Evolutionary conservation across 208 protist genomes (phyloP).

Genomic region (Acanthamoeba healyi): DNA sequence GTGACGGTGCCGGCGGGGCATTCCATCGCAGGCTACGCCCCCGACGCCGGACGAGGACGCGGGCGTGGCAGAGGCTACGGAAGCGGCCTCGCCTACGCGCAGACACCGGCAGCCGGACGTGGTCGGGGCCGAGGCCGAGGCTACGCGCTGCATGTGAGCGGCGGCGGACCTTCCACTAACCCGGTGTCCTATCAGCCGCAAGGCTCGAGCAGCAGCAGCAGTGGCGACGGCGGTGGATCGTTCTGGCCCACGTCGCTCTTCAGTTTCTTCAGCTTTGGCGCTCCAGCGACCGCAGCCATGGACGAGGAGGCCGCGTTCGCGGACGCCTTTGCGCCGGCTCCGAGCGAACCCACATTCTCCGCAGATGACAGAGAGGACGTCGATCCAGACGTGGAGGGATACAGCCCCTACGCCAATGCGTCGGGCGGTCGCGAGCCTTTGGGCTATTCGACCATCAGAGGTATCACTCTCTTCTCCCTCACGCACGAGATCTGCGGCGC

Average conservation of each 20-base stretch:
- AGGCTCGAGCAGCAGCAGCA: background rate
- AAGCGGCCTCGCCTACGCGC: background rate
- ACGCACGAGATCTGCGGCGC: background rate
- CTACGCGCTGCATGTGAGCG: background rate
- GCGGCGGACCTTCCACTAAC: background rate
- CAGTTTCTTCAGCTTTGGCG: background rate
- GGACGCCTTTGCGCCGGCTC: background rate
- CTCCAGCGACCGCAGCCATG: background rate
- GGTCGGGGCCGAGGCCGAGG: background rate
- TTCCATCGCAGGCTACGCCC: background rate
- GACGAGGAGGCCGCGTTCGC: background rate
- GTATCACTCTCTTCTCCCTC: background rate
- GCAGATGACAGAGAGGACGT: background rate
- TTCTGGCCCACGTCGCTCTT: background rate
- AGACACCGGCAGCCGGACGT: background rate
- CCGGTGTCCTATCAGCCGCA: background rate
- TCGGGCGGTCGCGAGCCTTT: no score
- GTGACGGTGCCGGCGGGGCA: no score
- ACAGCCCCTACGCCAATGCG: background rate
- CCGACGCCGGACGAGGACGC: background rate
- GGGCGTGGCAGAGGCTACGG: background rate
- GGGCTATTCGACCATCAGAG: background rate
- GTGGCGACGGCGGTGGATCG: background rate
- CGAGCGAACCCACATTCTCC: conserved; percentile 7
- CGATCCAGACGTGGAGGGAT: no score